Conservation (phyloP, 306 rosid species). For the Vicia sativa region DNA sequence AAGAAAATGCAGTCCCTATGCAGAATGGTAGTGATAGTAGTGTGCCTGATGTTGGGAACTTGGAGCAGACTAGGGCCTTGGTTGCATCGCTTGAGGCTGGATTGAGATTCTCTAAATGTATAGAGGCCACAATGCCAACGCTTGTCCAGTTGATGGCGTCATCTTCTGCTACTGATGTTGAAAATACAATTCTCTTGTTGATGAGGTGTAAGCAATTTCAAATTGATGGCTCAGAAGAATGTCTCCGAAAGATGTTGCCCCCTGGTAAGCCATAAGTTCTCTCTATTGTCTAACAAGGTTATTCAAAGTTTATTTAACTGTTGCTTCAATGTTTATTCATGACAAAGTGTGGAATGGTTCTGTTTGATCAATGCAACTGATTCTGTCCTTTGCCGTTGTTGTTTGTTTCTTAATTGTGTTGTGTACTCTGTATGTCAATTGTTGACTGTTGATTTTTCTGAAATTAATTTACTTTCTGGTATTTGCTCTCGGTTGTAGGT, state of each 20-base stretch:
- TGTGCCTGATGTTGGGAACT: constrained; percentile 86
- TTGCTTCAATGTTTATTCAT: constrained; percentile 23
- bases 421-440: constrained; percentile 17
- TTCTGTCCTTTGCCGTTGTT: background rate
- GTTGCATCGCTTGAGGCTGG: constrained; percentile 98
- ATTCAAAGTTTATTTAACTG: constrained; percentile 17
- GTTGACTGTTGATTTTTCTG: constrained; percentile 22
- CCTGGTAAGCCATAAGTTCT: constrained; percentile 56
- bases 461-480: constrained; percentile 33
- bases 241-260: constrained; percentile 96
- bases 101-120: constrained; percentile 78
- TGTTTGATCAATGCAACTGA: background rate
- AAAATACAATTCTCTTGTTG: constrained; percentile 84
- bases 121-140: constrained; percentile 75
- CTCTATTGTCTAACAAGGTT: constrained; percentile 27
- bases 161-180: constrained; percentile 87
- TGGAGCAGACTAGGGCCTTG: constrained; percentile 96
- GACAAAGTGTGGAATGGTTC: constrained; percentile 2
- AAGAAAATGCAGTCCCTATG: constrained; percentile 50
- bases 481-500: constrained; percentile 56
- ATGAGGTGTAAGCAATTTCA: constrained; percentile 98
- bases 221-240: constrained; percentile 89
- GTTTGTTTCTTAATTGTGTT: constrained; percentile 3
- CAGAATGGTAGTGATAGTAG: constrained; percentile 56
- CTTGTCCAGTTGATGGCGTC: constrained; percentile 97